Conservation (phyloP, 768 basidiomycete species). For the Kwoniella heveanensis region DNA sequence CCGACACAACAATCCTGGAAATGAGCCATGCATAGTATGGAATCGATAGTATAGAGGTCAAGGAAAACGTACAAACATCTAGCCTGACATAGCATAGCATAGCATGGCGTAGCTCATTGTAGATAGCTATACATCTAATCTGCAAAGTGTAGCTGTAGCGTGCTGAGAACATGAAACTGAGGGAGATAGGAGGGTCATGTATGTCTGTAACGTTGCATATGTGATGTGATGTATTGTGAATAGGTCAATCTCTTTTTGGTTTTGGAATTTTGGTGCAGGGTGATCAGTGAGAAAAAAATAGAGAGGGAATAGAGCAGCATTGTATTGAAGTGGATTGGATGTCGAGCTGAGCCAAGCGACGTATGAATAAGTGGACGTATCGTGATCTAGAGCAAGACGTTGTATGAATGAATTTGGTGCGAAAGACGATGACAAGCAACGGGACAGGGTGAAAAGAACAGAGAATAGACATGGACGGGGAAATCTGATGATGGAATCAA, state of each 20-base stretch:
- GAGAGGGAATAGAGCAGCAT: background rate
- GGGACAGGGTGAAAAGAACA: background rate
- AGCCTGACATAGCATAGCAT: no score
- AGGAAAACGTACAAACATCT: background rate
- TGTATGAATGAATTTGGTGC: background rate
- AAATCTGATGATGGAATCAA: constrained; percentile 26
- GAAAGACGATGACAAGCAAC: background rate
- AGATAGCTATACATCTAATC: no score
- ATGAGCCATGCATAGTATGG: background rate
- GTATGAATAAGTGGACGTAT: no score
- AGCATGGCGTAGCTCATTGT: background rate
- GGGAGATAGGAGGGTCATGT: no score
- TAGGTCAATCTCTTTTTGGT: background rate
- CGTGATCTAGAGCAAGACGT: no score
- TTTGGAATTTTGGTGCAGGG: constrained; percentile 9
- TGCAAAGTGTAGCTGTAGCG: no score
- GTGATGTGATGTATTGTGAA: no score
- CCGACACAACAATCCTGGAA: background rate
- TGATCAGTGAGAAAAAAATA: background rate
- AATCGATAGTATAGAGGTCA: no score
- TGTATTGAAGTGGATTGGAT: no score
- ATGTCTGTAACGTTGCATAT: no score
- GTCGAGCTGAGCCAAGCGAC: no score
- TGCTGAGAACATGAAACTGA: no score
- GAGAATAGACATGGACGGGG: background rate